Base-by-base conservation (phyloP, 2,329 filamentous ascomycete species). In the Talaromyces sp. region DNA sequence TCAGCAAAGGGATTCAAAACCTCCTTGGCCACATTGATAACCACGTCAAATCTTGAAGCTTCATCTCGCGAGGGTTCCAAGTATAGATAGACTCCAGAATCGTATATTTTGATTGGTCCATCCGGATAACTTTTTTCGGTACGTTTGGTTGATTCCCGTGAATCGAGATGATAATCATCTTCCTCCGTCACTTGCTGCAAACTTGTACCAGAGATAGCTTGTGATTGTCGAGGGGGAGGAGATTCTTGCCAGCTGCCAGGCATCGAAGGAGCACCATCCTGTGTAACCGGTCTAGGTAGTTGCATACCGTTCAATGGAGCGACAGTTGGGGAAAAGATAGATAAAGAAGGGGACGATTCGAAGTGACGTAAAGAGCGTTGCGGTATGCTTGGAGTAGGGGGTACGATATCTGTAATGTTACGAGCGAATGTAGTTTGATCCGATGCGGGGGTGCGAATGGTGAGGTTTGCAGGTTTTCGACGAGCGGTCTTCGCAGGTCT, bases 21-120 rank as follows among this genome's bases (percentile, higher is more conserved):
- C 71, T 88, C 86, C 69, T 86, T 87, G 6, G 86, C 86, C 28
- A 88, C 86, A 65, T 88, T 88, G 66, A 88, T 78, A 21, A 88
- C 82, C 2, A 87, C 84, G 67, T 88, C 86, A 65, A 87, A 88
- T 42, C 81, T 75, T 5, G 80, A 78, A 1, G 84, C 85, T 71
- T 87, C 84, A 62, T 84, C 81, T 5, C 80, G 81, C 2, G 81
- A 87, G 0, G 86, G 86, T 69, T 88, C 86, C 60, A 87, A 78
- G 66, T 87, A 88, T 5, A 88, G 78, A 67, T 84, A 87, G 3
- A 88, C 80, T 1, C 83, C 81, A 12, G 83, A 82, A 61, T 86
- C 84, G 66, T 88, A 87, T 23, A 88, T 87, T 65, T 82, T 82
- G 46, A 88, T 85, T 0, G 86, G 86, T 1, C 86, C 86, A 67